Base-by-base conservation (phyloP, 1,139 yeast genomes). In the Yamadazyma epiphylla region DNA sequence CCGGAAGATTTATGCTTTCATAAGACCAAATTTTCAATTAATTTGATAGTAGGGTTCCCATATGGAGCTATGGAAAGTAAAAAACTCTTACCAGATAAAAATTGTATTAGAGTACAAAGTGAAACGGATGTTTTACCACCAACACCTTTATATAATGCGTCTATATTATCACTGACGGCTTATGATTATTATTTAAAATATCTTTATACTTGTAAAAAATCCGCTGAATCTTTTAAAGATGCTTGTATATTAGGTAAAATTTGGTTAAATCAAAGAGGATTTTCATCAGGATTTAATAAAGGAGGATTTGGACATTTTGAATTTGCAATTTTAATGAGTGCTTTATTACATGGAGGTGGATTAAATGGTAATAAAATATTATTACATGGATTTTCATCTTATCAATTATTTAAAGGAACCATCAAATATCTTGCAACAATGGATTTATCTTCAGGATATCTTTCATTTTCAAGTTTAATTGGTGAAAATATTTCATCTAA, bases 261-360 rank as follows among this genome's bases (percentile, higher is more conserved):
- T 37, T 91, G 98, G 98, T 68, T 91, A 25, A 72, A 76, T 32
- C 97, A 91, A 58, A 71, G 95, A 41, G 95, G 95, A 0, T 76
- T 87, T 37, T 70, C 75, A 5, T 78, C 95, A 0, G 60, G 73
- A 15, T 45, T 77, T 22, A 65, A 72, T 22, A 64, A 70, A 29
- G 88, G 88, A 26, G 97, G 97, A 0, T 89, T 91, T 55, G 97
- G 97, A 11, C 86, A 83, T 45, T 87, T 87, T 53, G 97, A 91
- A 59, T 88, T 88, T 58, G 80, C 91, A 15, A 63, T 82, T 26
- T 58, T 89, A 29, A 76, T 87, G 80, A 80, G 95, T 26, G 83
- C 88, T 2, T 63, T 91, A 35, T 64, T 91, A 25, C 78, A 80
- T 42, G 96, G 96, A 44, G 96, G 96, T 45, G 94, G 94, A 30